phyloP scores from a whole-genome alignment of 495 filamentous ascomycete species.

The Trichoderma gamsii region DNA sequence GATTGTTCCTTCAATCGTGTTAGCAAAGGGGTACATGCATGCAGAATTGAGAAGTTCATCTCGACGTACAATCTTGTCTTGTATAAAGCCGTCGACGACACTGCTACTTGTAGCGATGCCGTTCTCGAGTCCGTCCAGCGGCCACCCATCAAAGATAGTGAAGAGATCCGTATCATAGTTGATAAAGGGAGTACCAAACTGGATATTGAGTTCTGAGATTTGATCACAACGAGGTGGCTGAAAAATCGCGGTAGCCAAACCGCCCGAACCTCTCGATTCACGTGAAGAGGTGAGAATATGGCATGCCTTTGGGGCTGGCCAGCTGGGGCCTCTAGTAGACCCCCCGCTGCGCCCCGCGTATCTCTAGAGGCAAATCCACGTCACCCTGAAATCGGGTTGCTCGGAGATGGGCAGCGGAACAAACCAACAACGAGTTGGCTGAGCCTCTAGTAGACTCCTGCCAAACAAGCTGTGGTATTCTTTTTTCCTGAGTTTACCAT shows the following conservation, averaged over 20 bases:
- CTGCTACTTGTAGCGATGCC: too few species aligned
- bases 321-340: too few species aligned
- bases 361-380: too few species aligned
- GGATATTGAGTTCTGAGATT: background rate
- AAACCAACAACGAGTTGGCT: too few species aligned
- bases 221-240: background rate
- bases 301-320: background rate
- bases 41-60: background rate
- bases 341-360: too few species aligned
- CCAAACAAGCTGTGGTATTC: too few species aligned
- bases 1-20: conserved; percentile 30
- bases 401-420: too few species aligned
- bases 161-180: background rate
- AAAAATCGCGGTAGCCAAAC: background rate
- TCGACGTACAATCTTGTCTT: conserved; percentile 29
- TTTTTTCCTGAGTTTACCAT: too few species aligned
- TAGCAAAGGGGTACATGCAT: conserved; percentile 17
- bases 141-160: background rate
- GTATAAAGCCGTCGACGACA: background rate
- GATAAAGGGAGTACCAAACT: background rate
- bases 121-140: background rate
- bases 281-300: background rate
- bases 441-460: too few species aligned
- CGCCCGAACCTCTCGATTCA: background rate
- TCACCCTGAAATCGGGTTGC: too few species aligned